Evolutionary conservation across 345 rosid genomes (phyloP).

Genomic region (Boechera divaricarpa): DNA sequence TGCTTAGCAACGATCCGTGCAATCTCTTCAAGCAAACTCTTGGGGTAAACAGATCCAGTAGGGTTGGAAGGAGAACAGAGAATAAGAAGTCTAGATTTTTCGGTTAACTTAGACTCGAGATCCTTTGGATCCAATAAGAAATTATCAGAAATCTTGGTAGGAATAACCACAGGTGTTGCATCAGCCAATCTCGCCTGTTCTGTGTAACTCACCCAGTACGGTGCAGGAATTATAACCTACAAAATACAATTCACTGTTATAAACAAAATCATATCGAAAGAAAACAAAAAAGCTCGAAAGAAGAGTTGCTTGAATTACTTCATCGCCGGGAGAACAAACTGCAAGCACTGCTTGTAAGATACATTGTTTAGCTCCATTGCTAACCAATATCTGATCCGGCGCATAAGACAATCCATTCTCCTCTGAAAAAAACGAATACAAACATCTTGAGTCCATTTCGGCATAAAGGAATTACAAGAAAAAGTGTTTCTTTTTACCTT

Average conservation of each 20-base stretch:
- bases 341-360: conserved; percentile 82
- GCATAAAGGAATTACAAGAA: not conserved
- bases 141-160: conserved; percentile 77
- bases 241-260: not conserved
- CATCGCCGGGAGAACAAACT: conserved; percentile 95
- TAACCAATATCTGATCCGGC: conserved; percentile 86
- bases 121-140: conserved; percentile 87
- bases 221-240: conserved; percentile 97
- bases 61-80: conserved; percentile 98
- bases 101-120: conserved; percentile 75
- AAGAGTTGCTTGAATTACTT: conserved; percentile 51
- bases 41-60: conserved; percentile 97
- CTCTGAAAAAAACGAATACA: conserved; percentile 49
- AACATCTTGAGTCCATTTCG: not conserved
- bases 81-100: conserved; percentile 84
- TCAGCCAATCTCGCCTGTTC: conserved; percentile 95
- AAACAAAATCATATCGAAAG: not conserved
- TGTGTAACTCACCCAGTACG: conserved; percentile 97
- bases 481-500: conserved; percentile 57
- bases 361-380: conserved; percentile 97
- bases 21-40: conserved; percentile 85
- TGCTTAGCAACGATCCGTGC: conserved; percentile 85
- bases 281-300: not conserved
- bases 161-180: conserved; percentile 92
- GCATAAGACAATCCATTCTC: conserved; percentile 85